A percentile compares a stretch with the other conserved stretches of the same genome.
Conservation (phyloP, 352 stramenopile genomes). For the Phytophthora macrochlamydospora region DNA sequence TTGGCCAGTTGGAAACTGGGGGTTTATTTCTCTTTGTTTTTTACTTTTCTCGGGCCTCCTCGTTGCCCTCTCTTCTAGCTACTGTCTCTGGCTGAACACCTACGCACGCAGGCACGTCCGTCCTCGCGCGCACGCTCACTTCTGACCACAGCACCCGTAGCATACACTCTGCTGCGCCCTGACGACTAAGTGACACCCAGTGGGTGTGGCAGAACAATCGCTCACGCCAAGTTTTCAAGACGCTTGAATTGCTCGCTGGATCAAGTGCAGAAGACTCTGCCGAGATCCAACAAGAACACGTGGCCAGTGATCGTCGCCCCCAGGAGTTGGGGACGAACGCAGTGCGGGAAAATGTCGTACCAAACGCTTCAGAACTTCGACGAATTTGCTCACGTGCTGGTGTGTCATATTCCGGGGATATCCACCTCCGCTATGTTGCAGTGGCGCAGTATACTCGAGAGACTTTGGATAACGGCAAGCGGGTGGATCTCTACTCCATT, state of each 20-base stretch:
- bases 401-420: conserved; percentile 19
- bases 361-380: conserved; percentile 26
- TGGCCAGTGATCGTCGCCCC: conserved; percentile 19
- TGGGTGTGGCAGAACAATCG: background rate
- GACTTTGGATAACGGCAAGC: conserved; percentile 7
- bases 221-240: conserved; percentile 7
- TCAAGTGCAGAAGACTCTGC: conserved; percentile 8
- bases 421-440: conserved; percentile 27
- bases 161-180: too few relatives aligned
- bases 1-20: too few relatives aligned
- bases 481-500: conserved; percentile 9
- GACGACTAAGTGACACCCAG: too few relatives aligned
- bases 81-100: too few relatives aligned
- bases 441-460: conserved; percentile 5
- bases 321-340: conserved; percentile 18
- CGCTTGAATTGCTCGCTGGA: conserved; percentile 21
- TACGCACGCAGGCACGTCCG: too few relatives aligned
- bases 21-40: too few relatives aligned
- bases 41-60: too few relatives aligned
- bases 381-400: conserved; percentile 22
- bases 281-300: conserved; percentile 15
- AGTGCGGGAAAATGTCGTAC: conserved; percentile 9
- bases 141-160: too few relatives aligned
- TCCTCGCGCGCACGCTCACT: too few relatives aligned
- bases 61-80: too few relatives aligned